phyloP scores from a whole-genome alignment of 495 filamentous ascomycete genomes.

The Penicillium mononematosum region DNA sequence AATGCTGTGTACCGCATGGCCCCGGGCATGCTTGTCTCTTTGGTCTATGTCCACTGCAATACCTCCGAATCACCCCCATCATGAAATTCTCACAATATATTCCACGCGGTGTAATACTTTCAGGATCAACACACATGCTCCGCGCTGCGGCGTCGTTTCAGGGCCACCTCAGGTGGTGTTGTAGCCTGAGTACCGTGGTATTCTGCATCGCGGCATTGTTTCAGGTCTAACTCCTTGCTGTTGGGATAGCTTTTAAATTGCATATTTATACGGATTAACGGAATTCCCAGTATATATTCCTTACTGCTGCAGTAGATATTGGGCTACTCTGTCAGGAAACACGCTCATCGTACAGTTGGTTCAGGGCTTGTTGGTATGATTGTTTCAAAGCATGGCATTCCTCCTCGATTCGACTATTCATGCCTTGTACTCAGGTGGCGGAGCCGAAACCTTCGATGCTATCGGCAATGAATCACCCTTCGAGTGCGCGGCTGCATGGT shows the following conservation, averaged over 20 bases:
- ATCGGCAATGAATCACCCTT: not conserved
- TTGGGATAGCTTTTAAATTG: not conserved
- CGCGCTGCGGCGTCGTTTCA: too few relatives aligned
- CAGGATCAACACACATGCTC: too few relatives aligned
- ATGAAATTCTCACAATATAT: too few relatives aligned
- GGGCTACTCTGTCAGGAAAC: not conserved
- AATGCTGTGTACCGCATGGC: too few relatives aligned
- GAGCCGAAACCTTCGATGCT: not conserved
- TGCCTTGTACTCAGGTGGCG: not conserved
- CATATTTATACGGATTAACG: not conserved
- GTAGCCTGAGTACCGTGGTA: too few relatives aligned
- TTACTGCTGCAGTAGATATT: not conserved
- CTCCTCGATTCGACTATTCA: not conserved
- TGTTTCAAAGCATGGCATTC: not conserved
- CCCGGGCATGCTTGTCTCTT: too few relatives aligned
- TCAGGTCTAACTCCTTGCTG: not conserved
- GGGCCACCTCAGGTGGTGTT: too few relatives aligned
- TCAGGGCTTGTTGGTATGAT: not conserved
- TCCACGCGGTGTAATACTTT: too few relatives aligned
- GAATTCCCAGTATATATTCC: not conserved
- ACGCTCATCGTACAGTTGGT: not conserved
- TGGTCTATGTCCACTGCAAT: too few relatives aligned
- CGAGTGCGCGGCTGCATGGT: not conserved
- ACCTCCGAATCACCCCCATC: too few relatives aligned
- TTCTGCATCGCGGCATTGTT: not conserved